phyloP scores from a whole-genome alignment of 192 early-diverging fungal species.

The Coemansia sp. region DNA sequence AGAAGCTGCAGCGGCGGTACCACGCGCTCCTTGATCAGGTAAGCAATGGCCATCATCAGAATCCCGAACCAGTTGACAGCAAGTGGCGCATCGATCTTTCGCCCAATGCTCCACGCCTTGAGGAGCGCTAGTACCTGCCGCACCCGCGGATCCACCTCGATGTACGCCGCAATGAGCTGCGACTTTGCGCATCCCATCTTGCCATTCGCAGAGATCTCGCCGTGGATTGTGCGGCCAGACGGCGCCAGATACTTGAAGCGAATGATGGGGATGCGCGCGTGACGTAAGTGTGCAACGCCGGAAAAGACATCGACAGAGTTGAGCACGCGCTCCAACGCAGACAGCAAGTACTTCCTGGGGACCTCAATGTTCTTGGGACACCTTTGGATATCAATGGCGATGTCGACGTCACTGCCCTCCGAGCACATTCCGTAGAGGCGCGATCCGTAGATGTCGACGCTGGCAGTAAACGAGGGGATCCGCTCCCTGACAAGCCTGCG shows the following conservation, averaged over 20 bases:
- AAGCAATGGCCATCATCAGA: constrained; percentile 48
- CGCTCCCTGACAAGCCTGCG: background rate
- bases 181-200: constrained; percentile 26
- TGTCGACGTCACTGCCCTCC: constrained; percentile 32
- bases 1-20: constrained; percentile 48
- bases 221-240: constrained; percentile 8
- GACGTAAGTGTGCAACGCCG: background rate
- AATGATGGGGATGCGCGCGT: constrained; percentile 40
- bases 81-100: constrained; percentile 16
- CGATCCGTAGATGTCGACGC: constrained; percentile 21
- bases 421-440: constrained; percentile 27
- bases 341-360: background rate
- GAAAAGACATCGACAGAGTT: background rate
- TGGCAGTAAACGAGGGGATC: background rate
- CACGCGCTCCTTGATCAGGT: constrained; percentile 32
- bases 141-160: constrained; percentile 30
- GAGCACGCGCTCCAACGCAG: background rate
- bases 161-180: constrained; percentile 21
- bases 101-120: constrained; percentile 29
- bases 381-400: constrained; percentile 2
- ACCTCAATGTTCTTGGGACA: background rate
- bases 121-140: constrained; percentile 25
- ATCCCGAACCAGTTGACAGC: constrained; percentile 42
- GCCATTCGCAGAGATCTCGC: constrained; percentile 41
- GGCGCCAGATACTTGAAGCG: constrained; percentile 15